Percentiles rank a stretch among this genome's conserved stretches.
Conservation (phyloP, 2,329 filamentous ascomycete species). For the Pyricularia pennisetigena region DNA sequence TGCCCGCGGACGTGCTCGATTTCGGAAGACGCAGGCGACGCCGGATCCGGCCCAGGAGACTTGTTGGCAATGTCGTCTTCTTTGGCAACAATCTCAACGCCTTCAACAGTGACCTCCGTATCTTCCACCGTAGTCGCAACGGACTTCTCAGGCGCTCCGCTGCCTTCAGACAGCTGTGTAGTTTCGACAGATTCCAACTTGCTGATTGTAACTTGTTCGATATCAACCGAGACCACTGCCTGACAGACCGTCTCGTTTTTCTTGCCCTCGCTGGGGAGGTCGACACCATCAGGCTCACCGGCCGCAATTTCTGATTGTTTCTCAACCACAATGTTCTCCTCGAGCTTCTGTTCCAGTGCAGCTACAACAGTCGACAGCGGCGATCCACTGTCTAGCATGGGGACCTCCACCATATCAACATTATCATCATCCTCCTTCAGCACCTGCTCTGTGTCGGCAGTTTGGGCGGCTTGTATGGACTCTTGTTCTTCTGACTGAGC, state of each 20-base stretch:
- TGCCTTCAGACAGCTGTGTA: neutral
- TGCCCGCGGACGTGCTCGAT: neutral
- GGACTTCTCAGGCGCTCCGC: neutral
- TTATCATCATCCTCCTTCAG: neutral
- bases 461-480: neutral
- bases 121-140: neutral
- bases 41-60: neutral
- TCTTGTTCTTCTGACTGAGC: neutral
- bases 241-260: neutral
- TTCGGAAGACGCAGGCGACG: neutral
- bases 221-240: neutral
- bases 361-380: neutral
- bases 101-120: neutral
- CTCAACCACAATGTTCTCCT: neutral
- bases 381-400: neutral
- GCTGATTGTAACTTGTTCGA: neutral
- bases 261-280: neutral
- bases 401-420: neutral
- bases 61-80: neutral
- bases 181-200: neutral
- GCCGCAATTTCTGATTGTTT: neutral
- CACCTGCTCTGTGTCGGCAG: neutral
- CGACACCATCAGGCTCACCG: neutral
- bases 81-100: neutral
- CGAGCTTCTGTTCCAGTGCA: neutral